These are phyloP conservation scores for Suhomyces panamericanus DNA, from an alignment of 1,139 yeast genomes.

Conservation along the genomic window DNA sequence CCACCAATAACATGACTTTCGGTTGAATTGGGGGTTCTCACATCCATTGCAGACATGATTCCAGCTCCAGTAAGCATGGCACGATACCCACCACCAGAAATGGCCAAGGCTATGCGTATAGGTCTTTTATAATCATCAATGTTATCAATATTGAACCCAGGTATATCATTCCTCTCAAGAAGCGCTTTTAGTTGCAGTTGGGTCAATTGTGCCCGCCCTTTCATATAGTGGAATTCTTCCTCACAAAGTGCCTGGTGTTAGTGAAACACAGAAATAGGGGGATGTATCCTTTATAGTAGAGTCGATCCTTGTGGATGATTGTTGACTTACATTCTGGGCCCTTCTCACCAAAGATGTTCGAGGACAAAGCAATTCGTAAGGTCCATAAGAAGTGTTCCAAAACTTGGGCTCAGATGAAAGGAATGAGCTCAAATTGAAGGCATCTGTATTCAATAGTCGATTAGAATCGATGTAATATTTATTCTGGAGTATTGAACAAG, in stretches of 20 bases:
- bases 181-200: constrained; percentile 32
- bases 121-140: constrained; percentile 22
- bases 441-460: not conserved
- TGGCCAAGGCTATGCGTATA: constrained; percentile 51
- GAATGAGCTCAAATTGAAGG: not conserved
- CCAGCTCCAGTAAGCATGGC: constrained; percentile 72
- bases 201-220: constrained; percentile 32
- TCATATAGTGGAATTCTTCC: constrained; percentile 41
- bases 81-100: constrained; percentile 77
- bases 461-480: not conserved
- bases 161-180: constrained; percentile 37
- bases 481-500: not conserved
- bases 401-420: not conserved
- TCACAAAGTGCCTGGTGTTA: constrained; percentile 22
- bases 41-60: constrained; percentile 53
- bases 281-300: not conserved
- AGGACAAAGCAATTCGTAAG: constrained; percentile 46
- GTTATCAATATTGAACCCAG: constrained; percentile 33
- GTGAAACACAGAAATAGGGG: not conserved
- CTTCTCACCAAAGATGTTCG: constrained; percentile 33
- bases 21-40: constrained; percentile 35
- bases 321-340: constrained; percentile 31
- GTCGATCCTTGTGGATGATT: not conserved
- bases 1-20: constrained; percentile 41
- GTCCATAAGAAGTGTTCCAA: constrained; percentile 33